phyloP scores from a whole-genome alignment of 345 rosid species.

The sweet orange (Citrus sinensis) region DVS_A1.0 CM039165.1:29916001-29916500 shows the following conservation, averaged over 20 bases:
- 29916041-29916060: not conserved
- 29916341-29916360: not conserved
- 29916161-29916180: not conserved
- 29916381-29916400: not conserved
- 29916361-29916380: not conserved
- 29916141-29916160: not conserved
- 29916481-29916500: conserved; percentile 86
- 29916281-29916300: not conserved
- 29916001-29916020: not conserved
- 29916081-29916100: not conserved
- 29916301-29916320: not conserved
- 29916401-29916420: not conserved
- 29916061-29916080: not conserved
- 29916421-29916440: conserved; percentile 79
- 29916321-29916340: not conserved
- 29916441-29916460: conserved; percentile 87
- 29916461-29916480: conserved; percentile 86
- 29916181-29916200: not conserved
- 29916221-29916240: not conserved
- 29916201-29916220: not conserved
- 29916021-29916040: not conserved
- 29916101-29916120: not conserved
- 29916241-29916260: not conserved
- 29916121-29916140: not conserved
- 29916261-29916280: not conserved